Evolutionary conservation across 2,329 filamentous ascomycete genomes (phyloP).

Genomic region (Fusarium armeniacum): DNA sequence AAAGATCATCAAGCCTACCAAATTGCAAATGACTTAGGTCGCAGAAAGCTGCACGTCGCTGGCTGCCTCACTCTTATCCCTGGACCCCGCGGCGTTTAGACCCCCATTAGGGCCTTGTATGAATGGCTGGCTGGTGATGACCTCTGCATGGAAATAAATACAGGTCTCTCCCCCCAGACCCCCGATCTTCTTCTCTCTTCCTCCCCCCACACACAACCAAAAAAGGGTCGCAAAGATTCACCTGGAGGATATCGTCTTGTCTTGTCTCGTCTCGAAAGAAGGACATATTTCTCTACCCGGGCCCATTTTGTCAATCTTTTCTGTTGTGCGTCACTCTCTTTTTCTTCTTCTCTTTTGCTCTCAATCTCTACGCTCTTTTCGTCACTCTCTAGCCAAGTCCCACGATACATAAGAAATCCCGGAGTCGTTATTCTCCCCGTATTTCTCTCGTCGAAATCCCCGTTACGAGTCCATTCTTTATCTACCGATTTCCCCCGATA

Average conservation of each 20-base stretch:
- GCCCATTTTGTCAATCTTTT: constrained; percentile 65
- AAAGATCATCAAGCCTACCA: constrained; percentile 17
- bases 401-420: constrained; percentile 43
- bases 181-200: constrained; percentile 53
- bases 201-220: constrained; percentile 68
- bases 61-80: constrained; percentile 28
- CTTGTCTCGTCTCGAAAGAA: constrained; percentile 48
- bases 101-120: constrained; percentile 12
- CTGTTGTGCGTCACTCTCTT: constrained; percentile 57
- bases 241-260: constrained; percentile 66
- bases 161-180: constrained; percentile 35
- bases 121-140: constrained; percentile 36
- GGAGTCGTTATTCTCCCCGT: constrained; percentile 35
- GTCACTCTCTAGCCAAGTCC: constrained; percentile 63
- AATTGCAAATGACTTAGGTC: neutral
- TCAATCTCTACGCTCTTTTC: constrained; percentile 63
- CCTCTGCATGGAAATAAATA: constrained; percentile 44
- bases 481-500: constrained; percentile 34
- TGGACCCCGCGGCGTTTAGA: constrained; percentile 34
- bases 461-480: constrained; percentile 51
- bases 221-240: constrained; percentile 71
- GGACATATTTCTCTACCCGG: constrained; percentile 66
- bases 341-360: constrained; percentile 47
- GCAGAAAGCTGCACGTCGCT: constrained; percentile 23
- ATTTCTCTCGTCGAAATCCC: constrained; percentile 35